phyloP scores from a whole-genome alignment of 1,139 yeast species.

The Blastobotrys proliferans region DNA sequence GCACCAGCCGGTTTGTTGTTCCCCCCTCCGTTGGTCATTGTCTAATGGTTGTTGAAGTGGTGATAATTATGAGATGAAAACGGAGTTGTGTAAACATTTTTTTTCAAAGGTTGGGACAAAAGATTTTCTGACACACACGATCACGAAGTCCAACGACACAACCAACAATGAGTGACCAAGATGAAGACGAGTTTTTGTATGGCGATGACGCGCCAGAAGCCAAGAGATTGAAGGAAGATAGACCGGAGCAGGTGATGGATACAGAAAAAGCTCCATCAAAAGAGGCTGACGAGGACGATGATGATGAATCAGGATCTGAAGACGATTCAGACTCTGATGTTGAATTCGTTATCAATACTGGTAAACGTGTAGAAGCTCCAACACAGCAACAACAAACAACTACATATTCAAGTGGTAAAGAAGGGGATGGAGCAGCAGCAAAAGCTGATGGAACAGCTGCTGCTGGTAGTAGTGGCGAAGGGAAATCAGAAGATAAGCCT shows the following conservation, averaged over 20 bases:
- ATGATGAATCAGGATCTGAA: conserved; percentile 30
- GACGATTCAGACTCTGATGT: conserved; percentile 46
- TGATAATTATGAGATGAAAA: neutral
- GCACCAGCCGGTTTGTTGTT: no score
- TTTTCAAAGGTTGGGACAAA: no score
- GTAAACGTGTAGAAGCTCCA: conserved; percentile 35
- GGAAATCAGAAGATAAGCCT: no score
- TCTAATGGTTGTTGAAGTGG: no score
- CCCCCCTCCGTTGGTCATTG: no score
- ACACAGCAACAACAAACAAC: conserved; percentile 22
- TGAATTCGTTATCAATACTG: conserved; percentile 58
- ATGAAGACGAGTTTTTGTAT: conserved; percentile 81
- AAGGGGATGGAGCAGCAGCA: conserved; percentile 24
- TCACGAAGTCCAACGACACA: no score
- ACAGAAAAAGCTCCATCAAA: conserved; percentile 18
- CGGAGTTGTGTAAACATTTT: no score
- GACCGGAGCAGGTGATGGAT: conserved; percentile 11
- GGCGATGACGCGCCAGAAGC: conserved; percentile 60
- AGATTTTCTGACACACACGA: no score
- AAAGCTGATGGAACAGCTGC: conserved; percentile 22
- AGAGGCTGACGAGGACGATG: conserved; percentile 32
- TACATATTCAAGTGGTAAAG: conserved; percentile 15
- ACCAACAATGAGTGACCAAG: no score
- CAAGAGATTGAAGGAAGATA: conserved; percentile 30
- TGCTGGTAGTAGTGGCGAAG: conserved; percentile 3